A percentile compares a stretch with the other conserved stretches of the same genome.
Conservation (phyloP, 1,284 basidiomycete species). For the Ustilago sp. region DNA sequence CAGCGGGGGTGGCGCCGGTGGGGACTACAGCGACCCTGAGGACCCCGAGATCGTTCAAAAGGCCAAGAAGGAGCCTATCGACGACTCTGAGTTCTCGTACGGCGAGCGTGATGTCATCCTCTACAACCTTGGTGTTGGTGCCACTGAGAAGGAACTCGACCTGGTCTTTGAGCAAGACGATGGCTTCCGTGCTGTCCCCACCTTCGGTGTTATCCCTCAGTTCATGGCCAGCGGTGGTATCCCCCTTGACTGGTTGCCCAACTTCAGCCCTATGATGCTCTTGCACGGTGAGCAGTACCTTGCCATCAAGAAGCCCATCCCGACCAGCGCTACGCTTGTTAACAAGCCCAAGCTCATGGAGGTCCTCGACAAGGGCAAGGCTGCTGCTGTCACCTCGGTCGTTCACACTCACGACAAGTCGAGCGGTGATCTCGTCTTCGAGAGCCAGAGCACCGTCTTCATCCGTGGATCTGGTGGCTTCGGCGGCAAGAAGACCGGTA, state of each 20-base stretch:
- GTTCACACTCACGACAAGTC: slow-evolving; percentile 60
- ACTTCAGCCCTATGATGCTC: slow-evolving; percentile 94
- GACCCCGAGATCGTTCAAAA: slow-evolving; percentile 85
- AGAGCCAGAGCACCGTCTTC: slow-evolving; percentile 92
- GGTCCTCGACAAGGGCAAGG: slow-evolving; percentile 72
- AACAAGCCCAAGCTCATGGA: slow-evolving; percentile 76
- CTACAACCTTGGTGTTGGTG: slow-evolving; percentile 97
- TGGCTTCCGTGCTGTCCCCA: slow-evolving; percentile 86
- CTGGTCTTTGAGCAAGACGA: slow-evolving; percentile 92
- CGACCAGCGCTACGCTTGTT: slow-evolving; percentile 84
- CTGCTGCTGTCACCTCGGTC: slow-evolving; percentile 54
- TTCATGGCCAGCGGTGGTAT: slow-evolving; percentile 72
- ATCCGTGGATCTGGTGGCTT: slow-evolving; percentile 95
- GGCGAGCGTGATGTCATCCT: slow-evolving; percentile 91
- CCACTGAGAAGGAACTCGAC: slow-evolving; percentile 88
- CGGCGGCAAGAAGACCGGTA: slow-evolving; percentile 87
- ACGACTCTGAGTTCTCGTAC: slow-evolving; percentile 73
- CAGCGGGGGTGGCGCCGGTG: slow-evolving; percentile 48
- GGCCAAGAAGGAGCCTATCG: slow-evolving; percentile 77
- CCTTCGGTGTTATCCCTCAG: slow-evolving; percentile 96
- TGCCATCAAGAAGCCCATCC: slow-evolving; percentile 86
- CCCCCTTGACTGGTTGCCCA: slow-evolving; percentile 86
- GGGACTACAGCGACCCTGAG: slow-evolving; percentile 79
- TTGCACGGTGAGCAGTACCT: slow-evolving; percentile 98
- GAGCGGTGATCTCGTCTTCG: slow-evolving; percentile 85